Percentiles rank a stretch among this genome's conserved stretches.
phyloP scores from a whole-genome alignment of 148 eudicot species.

The Chenopodium suecicum region DNA sequence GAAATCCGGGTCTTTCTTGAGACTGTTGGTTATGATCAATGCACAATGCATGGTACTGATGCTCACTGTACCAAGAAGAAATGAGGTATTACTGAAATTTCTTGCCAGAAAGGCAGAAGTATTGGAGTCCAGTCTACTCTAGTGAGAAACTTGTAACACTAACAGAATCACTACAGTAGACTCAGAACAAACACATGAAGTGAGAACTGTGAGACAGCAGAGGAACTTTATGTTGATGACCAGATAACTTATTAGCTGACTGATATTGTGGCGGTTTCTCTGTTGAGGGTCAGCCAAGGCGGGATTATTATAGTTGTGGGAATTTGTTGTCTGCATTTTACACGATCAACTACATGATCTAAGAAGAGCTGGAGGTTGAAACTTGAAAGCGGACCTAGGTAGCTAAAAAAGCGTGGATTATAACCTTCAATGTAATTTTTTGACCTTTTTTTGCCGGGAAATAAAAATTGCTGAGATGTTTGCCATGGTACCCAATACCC shows the following conservation, averaged over 20 bases:
- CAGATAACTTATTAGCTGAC: neutral
- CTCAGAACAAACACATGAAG: neutral
- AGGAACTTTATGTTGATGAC: neutral
- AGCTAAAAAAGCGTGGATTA: too few relatives aligned
- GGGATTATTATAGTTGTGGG: neutral
- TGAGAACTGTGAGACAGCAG: neutral
- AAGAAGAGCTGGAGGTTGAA: neutral
- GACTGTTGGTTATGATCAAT: slow-evolving; percentile 65
- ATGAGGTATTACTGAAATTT: slow-evolving; percentile 19
- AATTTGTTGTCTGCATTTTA: neutral
- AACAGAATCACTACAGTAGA: neutral
- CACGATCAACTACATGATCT: neutral
- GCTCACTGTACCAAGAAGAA: slow-evolving; percentile 80
- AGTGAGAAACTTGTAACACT: neutral
- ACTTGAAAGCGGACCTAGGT: neutral
- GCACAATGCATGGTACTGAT: slow-evolving; percentile 83
- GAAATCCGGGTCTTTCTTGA: slow-evolving; percentile 76
- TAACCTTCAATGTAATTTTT: too few relatives aligned
- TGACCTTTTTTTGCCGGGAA: too few relatives aligned
- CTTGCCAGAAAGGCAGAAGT: neutral
- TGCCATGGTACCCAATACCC: too few relatives aligned
- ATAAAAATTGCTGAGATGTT: too few relatives aligned
- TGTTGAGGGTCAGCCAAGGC: neutral
- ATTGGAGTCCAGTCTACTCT: neutral
- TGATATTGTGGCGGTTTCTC: neutral